Percentiles rank a stretch among this genome's conserved stretches.
These are phyloP conservation scores for Ophiocordyceps sinensis DNA, from an alignment of 2,329 filamentous ascomycete genomes.

Conservation along the genomic window DNA sequence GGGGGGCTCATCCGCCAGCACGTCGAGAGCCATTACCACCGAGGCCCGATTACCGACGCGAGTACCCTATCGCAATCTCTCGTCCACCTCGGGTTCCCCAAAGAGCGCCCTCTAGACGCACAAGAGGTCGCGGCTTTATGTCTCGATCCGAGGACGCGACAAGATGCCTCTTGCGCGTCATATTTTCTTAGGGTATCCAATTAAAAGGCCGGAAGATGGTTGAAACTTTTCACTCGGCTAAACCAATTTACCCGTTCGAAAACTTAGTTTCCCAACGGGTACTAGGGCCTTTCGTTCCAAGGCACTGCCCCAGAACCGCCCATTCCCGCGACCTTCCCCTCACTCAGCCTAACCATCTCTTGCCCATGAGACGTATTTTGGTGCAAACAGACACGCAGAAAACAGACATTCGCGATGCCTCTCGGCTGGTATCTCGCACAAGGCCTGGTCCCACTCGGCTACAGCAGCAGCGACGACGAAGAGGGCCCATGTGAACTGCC, in stretches of 20 bases:
- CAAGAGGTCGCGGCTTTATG: slow-evolving; percentile 13
- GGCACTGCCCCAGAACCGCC: too few relatives aligned
- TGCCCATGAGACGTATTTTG: too few relatives aligned
- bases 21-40: slow-evolving; percentile 24
- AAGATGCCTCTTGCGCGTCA: slow-evolving; percentile 16
- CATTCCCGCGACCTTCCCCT: too few relatives aligned
- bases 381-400: not conserved
- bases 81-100: slow-evolving; percentile 3
- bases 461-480: not conserved
- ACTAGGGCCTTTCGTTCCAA: too few relatives aligned
- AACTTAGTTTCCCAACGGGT: too few relatives aligned
- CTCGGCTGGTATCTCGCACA: not conserved
- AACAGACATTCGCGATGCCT: not conserved
- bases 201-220: too few relatives aligned
- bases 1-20: slow-evolving; percentile 23
- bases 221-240: too few relatives aligned
- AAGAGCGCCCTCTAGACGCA: slow-evolving; percentile 1
- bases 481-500: not conserved
- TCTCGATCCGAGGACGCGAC: slow-evolving; percentile 16
- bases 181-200: too few relatives aligned
- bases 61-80: not conserved
- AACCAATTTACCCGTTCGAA: too few relatives aligned
- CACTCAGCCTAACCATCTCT: too few relatives aligned
- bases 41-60: slow-evolving; percentile 7
- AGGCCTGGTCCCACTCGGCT: not conserved